Evolutionary conservation across 2,329 filamentous ascomycete genomes (phyloP), one percentile per base, ranked within the genome.

Genomic region (Colletotrichum coccodes): DNA sequence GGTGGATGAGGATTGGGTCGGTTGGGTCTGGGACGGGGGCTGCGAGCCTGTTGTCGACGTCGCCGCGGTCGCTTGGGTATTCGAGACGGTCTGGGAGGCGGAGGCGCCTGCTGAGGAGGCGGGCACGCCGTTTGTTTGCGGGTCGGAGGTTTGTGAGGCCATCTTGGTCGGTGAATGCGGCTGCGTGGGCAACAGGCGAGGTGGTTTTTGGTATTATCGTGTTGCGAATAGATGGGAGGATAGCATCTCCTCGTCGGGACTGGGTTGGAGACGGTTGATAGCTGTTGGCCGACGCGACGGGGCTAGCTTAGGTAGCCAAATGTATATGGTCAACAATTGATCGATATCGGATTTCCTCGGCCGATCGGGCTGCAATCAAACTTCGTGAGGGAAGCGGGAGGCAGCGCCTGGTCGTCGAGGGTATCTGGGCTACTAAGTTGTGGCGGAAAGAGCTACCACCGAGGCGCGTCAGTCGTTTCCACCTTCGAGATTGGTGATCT

Each of bases 91-190:
- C 60, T 81, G 78, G 4, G 82, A 79, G 52, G 75, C 73, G 69
- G 75, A 79, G 36, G 79, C 73, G 8, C 77, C 73, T 34, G 85
- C 73, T 32, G 85, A 79, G 42, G 84, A 77, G 23, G 79, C 68
- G 1, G 82, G 77, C 28, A 85, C 79, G 70, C 88, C 88, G 75
- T 90, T 90, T 11, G 86, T 82, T 73, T 89, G 87, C 8, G 86
- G 81, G 36, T 78, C 75, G 49, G 76, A 73, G 14, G 74, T 71
- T 52, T 78, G 76, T 75, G 80, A 80, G 18, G 72, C 68, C 70
- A 71, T 71, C n/a, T 23, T 63, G 11, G 46, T n/a, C 28, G 36
- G 18, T 30, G 32, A n/a, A 2, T 12, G 32, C 3, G 16, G 32
- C 40, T 60, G 34, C 30, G 16, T 23, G 2, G 3, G 34, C 40